Base-by-base conservation (phyloP, 352 stramenopile species). In the Phytophthora sp. region DNA sequence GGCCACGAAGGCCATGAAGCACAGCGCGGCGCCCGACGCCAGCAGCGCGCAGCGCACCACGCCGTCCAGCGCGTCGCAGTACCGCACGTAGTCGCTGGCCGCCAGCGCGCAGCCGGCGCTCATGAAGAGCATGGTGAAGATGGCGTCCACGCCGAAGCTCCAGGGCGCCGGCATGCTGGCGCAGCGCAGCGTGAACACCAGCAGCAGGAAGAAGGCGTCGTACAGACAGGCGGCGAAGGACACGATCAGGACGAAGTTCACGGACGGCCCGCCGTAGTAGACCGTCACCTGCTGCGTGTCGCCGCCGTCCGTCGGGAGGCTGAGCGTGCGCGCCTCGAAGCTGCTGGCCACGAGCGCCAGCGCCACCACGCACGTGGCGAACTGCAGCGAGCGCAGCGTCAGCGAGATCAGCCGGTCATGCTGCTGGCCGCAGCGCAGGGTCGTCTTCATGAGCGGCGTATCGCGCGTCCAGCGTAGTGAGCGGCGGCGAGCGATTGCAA, bases 111-210 rank as follows among this genome's bases (percentile, higher is more conserved):
- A 88, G 23, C 75, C 83, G 10, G 72, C 74, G 56, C 83, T 90
- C 51, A 92, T 73, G 41, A 87, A 76, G 41, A 92, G 75, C 46
- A 92, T 82, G 4, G 79, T 86, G 44, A 92, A 85, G 50, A 84
- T 43, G 35, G 79, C 72, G 66, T 92, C 83, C 15, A 88, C 50
- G 46, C 42, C 55, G 42, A 90, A 72, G 48, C 53, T 76, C 42
- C 73, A 85, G n/a, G 77, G 66, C n/a, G 69, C 42, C 10, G 79
- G 68, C 32, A 87, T 66, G 11, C 38, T 57, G 21, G 75, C 69
- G 39, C 59, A 69, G 3, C 59, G 38, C 20, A 70, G 57, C 24
- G 37, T 58, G 31, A 77, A 76, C 20, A 88, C 76, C 21, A 89
- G 61, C 15, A 65, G 53, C 46, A 92, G 63, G 66, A 84, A 87